Evolutionary conservation across 2,329 filamentous ascomycete genomes (phyloP), one percentile per base, ranked within the genome.

Genomic region (Tolypocladium guangdongense): DNA sequence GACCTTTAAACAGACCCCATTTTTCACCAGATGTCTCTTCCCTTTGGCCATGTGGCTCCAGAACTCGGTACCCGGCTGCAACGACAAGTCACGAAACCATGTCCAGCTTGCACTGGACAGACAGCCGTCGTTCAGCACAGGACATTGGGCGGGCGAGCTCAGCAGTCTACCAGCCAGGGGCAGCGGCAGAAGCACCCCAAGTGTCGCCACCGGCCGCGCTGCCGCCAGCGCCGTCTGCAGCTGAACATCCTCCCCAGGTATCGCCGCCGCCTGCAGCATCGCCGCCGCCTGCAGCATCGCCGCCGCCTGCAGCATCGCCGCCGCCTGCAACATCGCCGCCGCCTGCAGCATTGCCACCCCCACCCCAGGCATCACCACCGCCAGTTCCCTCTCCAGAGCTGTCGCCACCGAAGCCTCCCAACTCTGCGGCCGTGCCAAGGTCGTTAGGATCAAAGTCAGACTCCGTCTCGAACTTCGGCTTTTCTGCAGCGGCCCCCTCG

Each of bases 391-490:
- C 30, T 30, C 30, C 30, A 10, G n/a, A 39, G 30, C 53, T 57
- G 20, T 55, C 58, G 11, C 57, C 59, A 24, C 52, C 59, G 16
- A 14, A 22, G 38, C 49, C 58, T 2, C 58, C 60, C 14, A 51
- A 50, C 20, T 60, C 61, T 2, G 54, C 61, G 43, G 55, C 60
- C 8, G 63, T 67, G 18, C 63, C 65, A 18, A 64, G 57, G 22
- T 69, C 68, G 20, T 67, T 62, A 1, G 67, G 69, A 48, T 80
- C 78, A 38, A 73, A 80, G 58, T 80, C 78, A 0, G 75, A 78
- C 51, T 80, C 78, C 0, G 75, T 75, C 60, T 82, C 80, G 49
- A 81, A 81, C 59, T 77, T 76, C 22, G 79, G 68, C 22, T 79
- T 71, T 18, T 68, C 62, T 0, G 66, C 64, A 0, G 73, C 69